Evolutionary conservation across 2,329 filamentous ascomycete genomes (phyloP).

Genomic region (Teratosphaeria nubilosa): DNA sequence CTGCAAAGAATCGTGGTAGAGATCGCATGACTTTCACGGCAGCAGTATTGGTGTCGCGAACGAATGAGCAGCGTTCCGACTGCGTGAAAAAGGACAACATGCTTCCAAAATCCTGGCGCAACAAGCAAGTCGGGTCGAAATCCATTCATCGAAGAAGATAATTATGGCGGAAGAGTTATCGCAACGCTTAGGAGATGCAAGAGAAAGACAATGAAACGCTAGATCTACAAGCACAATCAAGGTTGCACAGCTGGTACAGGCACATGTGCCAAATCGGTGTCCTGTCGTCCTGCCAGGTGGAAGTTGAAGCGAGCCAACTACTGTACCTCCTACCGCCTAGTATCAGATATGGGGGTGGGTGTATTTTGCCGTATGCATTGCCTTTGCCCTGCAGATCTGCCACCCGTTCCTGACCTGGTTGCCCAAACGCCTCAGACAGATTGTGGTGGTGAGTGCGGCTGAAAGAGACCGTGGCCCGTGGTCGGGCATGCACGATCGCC

Average conservation of each 20-base stretch:
- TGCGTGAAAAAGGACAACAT: background rate
- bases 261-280: background rate
- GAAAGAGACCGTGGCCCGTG: background rate
- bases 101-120: background rate
- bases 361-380: background rate
- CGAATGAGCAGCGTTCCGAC: no score
- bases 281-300: background rate
- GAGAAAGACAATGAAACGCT: background rate
- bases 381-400: background rate
- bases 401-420: background rate
- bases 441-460: background rate
- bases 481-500: no score
- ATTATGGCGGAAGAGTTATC: background rate
- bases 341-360: background rate
- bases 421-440: background rate
- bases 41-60: no score
- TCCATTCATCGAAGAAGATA: background rate
- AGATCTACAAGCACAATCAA: background rate
- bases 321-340: background rate
- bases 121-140: background rate
- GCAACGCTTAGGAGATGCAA: background rate
- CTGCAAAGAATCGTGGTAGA: no score
- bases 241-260: background rate
- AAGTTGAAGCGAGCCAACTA: background rate
- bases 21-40: no score